Percentiles rank a stretch among this genome's conserved stretches.
Conservation (phyloP, 2,329 filamentous ascomycete genomes). For the Macroventuria anomochaeta region DNA sequence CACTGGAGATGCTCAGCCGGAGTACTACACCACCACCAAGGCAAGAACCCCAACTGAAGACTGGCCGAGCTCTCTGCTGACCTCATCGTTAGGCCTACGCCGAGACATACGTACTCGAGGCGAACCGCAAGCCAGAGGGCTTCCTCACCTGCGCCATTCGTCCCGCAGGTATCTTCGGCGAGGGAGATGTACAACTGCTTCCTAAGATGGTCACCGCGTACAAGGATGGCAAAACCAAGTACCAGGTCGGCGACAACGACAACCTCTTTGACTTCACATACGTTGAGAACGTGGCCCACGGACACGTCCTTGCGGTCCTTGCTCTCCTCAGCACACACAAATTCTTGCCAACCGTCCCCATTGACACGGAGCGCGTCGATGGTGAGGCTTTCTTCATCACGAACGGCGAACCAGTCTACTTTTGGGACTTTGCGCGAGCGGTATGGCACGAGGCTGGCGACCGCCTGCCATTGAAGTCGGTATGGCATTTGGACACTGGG, state of each 20-base stretch:
- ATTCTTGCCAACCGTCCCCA: conserved; percentile 46
- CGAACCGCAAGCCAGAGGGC: conserved; percentile 54
- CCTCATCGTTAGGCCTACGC: conserved; percentile 49
- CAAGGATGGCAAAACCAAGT: conserved; percentile 56
- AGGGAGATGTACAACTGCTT: conserved; percentile 55
- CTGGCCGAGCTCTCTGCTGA: neutral
- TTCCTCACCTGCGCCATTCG: conserved; percentile 60
- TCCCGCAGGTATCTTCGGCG: conserved; percentile 60
- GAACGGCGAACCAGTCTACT: conserved; percentile 58
- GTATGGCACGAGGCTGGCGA: conserved; percentile 56
- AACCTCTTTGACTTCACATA: conserved; percentile 64
- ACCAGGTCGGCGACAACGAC: conserved; percentile 59
- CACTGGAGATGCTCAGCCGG: conserved; percentile 55
- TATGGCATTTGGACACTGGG: conserved; percentile 54
- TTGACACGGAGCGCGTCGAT: conserved; percentile 56
- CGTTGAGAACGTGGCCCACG: conserved; percentile 59
- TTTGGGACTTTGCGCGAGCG: conserved; percentile 58
- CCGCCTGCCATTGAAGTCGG: conserved; percentile 43
- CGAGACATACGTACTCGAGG: conserved; percentile 56
- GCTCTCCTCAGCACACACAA: conserved; percentile 57
- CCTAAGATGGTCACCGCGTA: conserved; percentile 55
- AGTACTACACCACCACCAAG: conserved; percentile 61
- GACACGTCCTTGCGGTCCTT: conserved; percentile 58
- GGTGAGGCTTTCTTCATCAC: conserved; percentile 61
- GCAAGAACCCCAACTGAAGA: conserved; percentile 24